phyloP scores from a whole-genome alignment of 768 basidiomycete species.

The Hebeloma cylindrosporum region DNA sequence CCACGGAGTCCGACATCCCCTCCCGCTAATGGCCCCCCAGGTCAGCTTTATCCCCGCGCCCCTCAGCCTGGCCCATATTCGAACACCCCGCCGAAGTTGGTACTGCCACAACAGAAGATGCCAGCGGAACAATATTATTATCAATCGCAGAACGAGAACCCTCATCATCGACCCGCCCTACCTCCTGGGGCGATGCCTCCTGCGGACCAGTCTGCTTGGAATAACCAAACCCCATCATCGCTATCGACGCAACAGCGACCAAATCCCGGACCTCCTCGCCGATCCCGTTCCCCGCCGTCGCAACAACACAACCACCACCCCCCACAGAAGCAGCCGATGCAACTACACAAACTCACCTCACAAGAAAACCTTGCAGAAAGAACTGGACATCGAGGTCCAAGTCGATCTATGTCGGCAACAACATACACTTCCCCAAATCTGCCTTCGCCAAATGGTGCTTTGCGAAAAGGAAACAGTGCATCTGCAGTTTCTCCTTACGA shows the following conservation, averaged over 20 bases:
- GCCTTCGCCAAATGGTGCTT: constrained; percentile 47
- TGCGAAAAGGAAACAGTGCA: constrained; percentile 67
- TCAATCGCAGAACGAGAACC: constrained; percentile 26
- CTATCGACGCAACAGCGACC: constrained; percentile 27
- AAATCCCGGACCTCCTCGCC: constrained; percentile 34
- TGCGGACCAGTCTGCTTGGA: constrained; percentile 38
- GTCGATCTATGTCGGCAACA: constrained; percentile 74
- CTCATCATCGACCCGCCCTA: constrained; percentile 39
- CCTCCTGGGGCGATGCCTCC: constrained; percentile 67
- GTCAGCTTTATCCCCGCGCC: constrained; percentile 26
- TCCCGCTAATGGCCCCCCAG: constrained; percentile 20
- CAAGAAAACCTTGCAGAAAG: constrained; percentile 32
- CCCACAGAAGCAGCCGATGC: constrained; percentile 34
- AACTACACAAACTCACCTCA: constrained; percentile 32
- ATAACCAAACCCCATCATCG: constrained; percentile 31
- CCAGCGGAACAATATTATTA: constrained; percentile 40
- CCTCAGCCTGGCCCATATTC: constrained; percentile 26
- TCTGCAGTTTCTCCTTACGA: constrained; percentile 50
- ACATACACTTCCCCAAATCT: constrained; percentile 40
- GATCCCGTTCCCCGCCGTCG: constrained; percentile 56
- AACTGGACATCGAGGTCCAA: constrained; percentile 41
- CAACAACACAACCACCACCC: constrained; percentile 5
- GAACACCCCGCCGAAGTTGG: constrained; percentile 26
- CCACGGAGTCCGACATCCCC: constrained; percentile 28
- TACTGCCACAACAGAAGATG: constrained; percentile 19